phyloP scores from a whole-genome alignment of 345 rosid species.

The Hibiscus tridactylites region DNA sequence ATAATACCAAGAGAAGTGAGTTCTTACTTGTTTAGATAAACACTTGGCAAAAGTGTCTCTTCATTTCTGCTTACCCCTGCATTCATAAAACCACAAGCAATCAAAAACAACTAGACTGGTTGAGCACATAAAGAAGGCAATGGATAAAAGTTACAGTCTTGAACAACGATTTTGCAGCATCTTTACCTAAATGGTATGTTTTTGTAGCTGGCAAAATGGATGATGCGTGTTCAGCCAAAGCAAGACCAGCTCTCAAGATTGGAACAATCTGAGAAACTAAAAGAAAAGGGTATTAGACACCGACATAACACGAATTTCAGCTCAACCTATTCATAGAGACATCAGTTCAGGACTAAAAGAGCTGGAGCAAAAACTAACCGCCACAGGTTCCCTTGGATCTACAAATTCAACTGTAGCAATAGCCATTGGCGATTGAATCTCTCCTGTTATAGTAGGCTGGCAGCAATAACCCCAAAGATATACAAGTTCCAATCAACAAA shows the following conservation, averaged over 20 bases:
- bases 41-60: constrained; percentile 72
- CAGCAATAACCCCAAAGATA: constrained; percentile 6
- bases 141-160: not conserved
- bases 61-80: constrained; percentile 78
- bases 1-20: not conserved
- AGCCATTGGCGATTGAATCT: constrained; percentile 92
- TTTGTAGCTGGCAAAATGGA: constrained; percentile 77
- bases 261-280: constrained; percentile 65
- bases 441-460: constrained; percentile 80
- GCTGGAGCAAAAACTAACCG: constrained; percentile 40
- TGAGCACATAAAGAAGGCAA: constrained; percentile 4
- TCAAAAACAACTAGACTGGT: constrained; percentile 13
- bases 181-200: constrained; percentile 77
- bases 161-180: not conserved
- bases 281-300: constrained; percentile 5
- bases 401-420: constrained; percentile 87
- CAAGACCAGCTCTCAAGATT: constrained; percentile 93
- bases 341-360: not conserved
- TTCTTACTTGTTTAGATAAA: constrained; percentile 83
- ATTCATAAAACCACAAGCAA: constrained; percentile 7
- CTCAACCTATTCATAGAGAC: not conserved
- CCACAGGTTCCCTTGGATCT: constrained; percentile 87
- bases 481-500: not conserved
- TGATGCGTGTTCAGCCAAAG: constrained; percentile 84
- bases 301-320: not conserved